phyloP scores from a whole-genome alignment of 2,329 filamentous ascomycete species.

The Curvularia hawaiiensis region DNA sequence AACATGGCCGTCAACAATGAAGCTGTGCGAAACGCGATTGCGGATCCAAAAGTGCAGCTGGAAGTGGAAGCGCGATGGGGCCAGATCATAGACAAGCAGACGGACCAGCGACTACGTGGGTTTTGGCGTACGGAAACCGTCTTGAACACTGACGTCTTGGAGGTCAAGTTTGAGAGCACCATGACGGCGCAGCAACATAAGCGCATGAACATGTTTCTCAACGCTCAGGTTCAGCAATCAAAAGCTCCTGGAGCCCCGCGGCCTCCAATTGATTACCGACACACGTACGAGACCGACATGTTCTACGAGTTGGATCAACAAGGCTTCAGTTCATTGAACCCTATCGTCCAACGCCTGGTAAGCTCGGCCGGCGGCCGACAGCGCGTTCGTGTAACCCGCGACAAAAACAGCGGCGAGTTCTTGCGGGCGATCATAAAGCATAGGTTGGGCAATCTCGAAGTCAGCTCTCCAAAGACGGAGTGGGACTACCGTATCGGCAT shows the following conservation, averaged over 20 bases:
- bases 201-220: conserved; percentile 82
- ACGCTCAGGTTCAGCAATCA: conserved; percentile 66
- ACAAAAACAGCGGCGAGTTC: conserved; percentile 72
- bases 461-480: conserved; percentile 75
- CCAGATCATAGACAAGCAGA: conserved; percentile 71
- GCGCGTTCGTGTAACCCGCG: conserved; percentile 65
- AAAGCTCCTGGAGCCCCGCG: conserved; percentile 49
- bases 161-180: conserved; percentile 73
- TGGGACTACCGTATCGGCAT: conserved; percentile 95
- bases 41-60: conserved; percentile 68
- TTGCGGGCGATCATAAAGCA: conserved; percentile 89
- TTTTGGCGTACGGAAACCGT: conserved; percentile 65
- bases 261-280: conserved; percentile 76
- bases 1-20: conserved; percentile 69
- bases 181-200: conserved; percentile 95
- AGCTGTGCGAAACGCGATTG: conserved; percentile 60
- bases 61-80: conserved; percentile 97
- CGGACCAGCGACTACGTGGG: conserved; percentile 70
- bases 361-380: conserved; percentile 26
- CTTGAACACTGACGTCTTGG: conserved; percentile 27
- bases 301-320: conserved; percentile 68
- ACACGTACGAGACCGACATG: conserved; percentile 80
- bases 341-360: conserved; percentile 66
- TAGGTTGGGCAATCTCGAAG: conserved; percentile 84
- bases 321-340: conserved; percentile 46